Evolutionary conservation across 169 alveolate species (phyloP).

Genomic region (Plasmodium reichenowi): DNA sequence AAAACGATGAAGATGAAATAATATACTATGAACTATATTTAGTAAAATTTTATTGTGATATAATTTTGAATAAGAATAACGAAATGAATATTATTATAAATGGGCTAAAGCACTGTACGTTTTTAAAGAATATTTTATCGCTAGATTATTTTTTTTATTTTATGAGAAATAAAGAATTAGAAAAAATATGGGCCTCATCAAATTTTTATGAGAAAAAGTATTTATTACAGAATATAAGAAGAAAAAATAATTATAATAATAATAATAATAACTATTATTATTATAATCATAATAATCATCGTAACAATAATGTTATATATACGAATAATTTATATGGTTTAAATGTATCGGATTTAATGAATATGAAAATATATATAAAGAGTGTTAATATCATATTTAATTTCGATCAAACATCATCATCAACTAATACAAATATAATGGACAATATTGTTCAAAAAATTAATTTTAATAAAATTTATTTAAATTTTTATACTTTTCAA

Average conservation of each 20-base stretch:
- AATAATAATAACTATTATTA: too few relatives aligned
- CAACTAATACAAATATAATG: not conserved
- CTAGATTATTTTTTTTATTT: constrained; percentile 28
- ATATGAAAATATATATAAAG: constrained; percentile 26
- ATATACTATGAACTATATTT: constrained; percentile 37
- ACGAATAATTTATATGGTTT: constrained; percentile 46
- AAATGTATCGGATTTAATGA: constrained; percentile 15
- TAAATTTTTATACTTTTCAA: constrained; percentile 48
- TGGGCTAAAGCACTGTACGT: constrained; percentile 18
- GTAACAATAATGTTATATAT: not conserved
- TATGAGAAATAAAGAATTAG: not conserved
- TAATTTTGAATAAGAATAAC: constrained; percentile 47
- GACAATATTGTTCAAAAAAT: constrained; percentile 18
- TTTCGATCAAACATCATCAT: constrained; percentile 14
- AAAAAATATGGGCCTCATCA: not conserved
- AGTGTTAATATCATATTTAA: constrained; percentile 17
- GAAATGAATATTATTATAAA: constrained; percentile 34
- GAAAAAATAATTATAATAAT: not conserved
- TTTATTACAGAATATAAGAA: not conserved
- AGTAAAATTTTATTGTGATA: constrained; percentile 47
- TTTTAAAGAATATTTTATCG: constrained; percentile 40
- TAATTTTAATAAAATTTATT: constrained; percentile 22
- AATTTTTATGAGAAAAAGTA: not conserved
- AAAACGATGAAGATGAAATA: not conserved
- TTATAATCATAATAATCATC: not conserved